Evolutionary conservation across 768 basidiomycete species (phyloP).

Genomic region (Agaricus subrufescens): DNA sequence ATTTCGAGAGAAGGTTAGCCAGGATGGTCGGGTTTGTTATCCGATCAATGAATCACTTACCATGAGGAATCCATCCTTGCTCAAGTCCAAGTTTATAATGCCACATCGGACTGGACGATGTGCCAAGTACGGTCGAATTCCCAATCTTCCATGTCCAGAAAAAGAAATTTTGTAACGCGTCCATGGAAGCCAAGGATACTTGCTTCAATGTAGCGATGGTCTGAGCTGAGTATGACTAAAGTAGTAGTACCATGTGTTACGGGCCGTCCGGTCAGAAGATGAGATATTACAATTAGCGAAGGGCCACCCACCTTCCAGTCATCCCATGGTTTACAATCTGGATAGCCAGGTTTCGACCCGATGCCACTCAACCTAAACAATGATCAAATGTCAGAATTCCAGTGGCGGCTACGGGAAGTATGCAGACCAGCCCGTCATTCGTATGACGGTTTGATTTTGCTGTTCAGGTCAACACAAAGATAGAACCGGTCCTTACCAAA

Average conservation of each 20-base stretch:
- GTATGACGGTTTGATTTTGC: neutral
- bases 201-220: constrained; percentile 57
- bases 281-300: neutral
- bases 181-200: constrained; percentile 80
- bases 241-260: constrained; percentile 10
- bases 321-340: constrained; percentile 37
- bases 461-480: constrained; percentile 4
- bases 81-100: constrained; percentile 84
- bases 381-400: constrained; percentile 6
- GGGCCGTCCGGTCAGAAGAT: constrained; percentile 3
- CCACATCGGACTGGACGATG: constrained; percentile 76
- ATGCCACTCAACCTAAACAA: constrained; percentile 42
- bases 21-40: neutral
- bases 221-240: constrained; percentile 48
- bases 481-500: constrained; percentile 38
- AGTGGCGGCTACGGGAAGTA: constrained; percentile 9
- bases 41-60: constrained; percentile 24
- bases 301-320: constrained; percentile 36
- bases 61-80: constrained; percentile 81
- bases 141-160: constrained; percentile 98
- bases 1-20: too few relatives aligned
- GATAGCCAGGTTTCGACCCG: constrained; percentile 27
- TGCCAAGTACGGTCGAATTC: constrained; percentile 64
- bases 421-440: constrained; percentile 8
- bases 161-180: constrained; percentile 88